Percentiles rank a stretch among this genome's conserved stretches.
Evolutionary conservation across 78 protist species (phyloP).

Genomic region (Cavenderia fasciculata): DNA sequence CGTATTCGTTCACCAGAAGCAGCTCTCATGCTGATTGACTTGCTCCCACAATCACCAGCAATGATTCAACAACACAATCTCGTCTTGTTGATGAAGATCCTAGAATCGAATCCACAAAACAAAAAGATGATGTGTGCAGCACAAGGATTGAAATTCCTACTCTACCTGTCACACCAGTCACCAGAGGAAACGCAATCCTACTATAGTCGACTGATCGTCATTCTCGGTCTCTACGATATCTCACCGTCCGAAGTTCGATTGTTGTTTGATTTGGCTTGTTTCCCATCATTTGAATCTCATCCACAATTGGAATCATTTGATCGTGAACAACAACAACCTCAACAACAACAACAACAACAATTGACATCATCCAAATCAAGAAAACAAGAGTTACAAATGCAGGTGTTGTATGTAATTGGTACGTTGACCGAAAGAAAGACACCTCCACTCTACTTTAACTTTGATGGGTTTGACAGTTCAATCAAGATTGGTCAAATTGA

Average conservation of each 20-base stretch:
- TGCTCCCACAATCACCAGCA: constrained; percentile 49
- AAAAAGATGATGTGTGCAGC: constrained; percentile 66
- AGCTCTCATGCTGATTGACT: constrained; percentile 59
- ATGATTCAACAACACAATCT: constrained; percentile 44
- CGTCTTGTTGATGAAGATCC: constrained; percentile 42
- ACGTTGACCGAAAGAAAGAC: constrained; percentile 66
- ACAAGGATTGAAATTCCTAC: constrained; percentile 54
- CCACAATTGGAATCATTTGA: too few species aligned
- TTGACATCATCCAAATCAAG: neutral
- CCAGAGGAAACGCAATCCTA: constrained; percentile 74
- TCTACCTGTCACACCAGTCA: constrained; percentile 57
- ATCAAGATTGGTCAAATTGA: constrained; percentile 42
- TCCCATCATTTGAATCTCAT: constrained; percentile 69
- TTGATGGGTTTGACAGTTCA: constrained; percentile 66
- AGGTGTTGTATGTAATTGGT: constrained; percentile 69
- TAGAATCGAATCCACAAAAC: constrained; percentile 71
- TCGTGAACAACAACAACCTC: too few species aligned
- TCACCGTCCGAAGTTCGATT: constrained; percentile 51
- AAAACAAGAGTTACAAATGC: constrained; percentile 71
- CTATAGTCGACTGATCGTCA: constrained; percentile 51
- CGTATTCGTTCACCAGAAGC: constrained; percentile 66
- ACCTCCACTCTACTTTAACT: constrained; percentile 69
- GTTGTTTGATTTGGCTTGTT: constrained; percentile 62
- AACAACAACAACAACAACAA: neutral
- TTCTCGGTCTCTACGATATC: constrained; percentile 71